These are phyloP conservation scores for Neonectria faginata DNA, from an alignment of 2,329 filamentous ascomycete species.

Conservation along the genomic window DNA sequence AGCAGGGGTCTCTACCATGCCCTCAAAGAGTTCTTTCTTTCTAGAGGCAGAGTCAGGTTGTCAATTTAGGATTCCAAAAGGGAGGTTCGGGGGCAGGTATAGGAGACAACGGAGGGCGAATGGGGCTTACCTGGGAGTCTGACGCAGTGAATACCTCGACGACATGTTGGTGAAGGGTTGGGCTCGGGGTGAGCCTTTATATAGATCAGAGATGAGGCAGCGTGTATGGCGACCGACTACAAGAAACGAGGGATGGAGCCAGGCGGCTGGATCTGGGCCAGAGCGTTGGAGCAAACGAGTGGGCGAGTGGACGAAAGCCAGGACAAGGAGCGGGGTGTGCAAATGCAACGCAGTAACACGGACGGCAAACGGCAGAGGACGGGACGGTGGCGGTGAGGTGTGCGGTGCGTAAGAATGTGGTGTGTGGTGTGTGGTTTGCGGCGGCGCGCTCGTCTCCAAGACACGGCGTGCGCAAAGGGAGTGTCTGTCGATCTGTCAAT, in stretches of 20 bases:
- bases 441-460: not conserved
- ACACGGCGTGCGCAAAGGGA: not conserved
- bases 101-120: not conserved
- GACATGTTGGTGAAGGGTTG: conserved; percentile 48
- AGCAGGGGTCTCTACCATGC: conserved; percentile 69
- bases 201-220: conserved; percentile 31
- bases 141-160: conserved; percentile 53
- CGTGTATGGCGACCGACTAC: conserved; percentile 21
- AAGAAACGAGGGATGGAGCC: conserved; percentile 14
- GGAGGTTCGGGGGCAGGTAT: not conserved
- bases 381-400: conserved; percentile 1
- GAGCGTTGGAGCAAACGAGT: conserved; percentile 21
- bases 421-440: not conserved
- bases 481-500: conserved; percentile 1
- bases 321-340: conserved; percentile 17
- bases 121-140: conserved; percentile 52
- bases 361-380: conserved; percentile 13
- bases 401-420: not conserved
- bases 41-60: conserved; percentile 48
- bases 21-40: conserved; percentile 71
- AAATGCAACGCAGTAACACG: conserved; percentile 13
- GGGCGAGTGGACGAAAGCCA: conserved; percentile 15
- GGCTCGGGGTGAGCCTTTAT: conserved; percentile 39
- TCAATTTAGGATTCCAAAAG: conserved; percentile 21
- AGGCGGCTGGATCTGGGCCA: conserved; percentile 22